Evolutionary conservation across 192 early-diverging fungal genomes (phyloP).

Genomic region (Martensiomyces pterosporus): DNA sequence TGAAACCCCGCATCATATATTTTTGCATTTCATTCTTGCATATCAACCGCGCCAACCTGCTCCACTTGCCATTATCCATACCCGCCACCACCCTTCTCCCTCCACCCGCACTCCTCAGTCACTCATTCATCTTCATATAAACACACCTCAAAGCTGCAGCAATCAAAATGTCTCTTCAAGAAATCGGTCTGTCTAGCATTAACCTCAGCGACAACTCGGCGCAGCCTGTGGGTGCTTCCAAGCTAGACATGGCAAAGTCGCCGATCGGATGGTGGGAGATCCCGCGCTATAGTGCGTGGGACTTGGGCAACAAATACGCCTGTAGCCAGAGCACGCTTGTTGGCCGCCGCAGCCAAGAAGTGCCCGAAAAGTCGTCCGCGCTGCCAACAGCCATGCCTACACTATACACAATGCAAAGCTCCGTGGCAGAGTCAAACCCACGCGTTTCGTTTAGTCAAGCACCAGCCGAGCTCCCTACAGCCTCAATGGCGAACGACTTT

Average conservation of each 20-base stretch:
- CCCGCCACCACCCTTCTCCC: no score
- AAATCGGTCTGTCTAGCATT: conserved; percentile 20
- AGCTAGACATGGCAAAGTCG: conserved; percentile 10
- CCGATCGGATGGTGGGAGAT: conserved; percentile 45
- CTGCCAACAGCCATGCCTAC: conserved; percentile 43
- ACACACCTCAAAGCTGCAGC: no score
- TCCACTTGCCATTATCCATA: no score
- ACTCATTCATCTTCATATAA: no score
- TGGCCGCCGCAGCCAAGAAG: conserved; percentile 35
- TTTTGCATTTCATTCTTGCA: no score
- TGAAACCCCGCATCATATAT: no score
- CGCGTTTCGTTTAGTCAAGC: conserved; percentile 39
- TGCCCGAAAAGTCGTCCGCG: conserved; percentile 11
- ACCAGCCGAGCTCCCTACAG: conserved; percentile 7
- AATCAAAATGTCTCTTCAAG: conserved; percentile 17
- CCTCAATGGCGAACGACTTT: conserved; percentile 29
- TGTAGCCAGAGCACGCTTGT: conserved; percentile 51
- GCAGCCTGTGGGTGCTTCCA: no score
- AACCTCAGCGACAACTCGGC: conserved; percentile 22
- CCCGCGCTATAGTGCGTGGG: conserved; percentile 45
- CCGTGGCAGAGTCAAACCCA: conserved; percentile 23
- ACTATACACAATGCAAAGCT: conserved; percentile 38
- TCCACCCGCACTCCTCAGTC: no score
- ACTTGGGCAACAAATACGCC: conserved; percentile 47
- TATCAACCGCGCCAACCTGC: no score